Evolutionary conservation across 805 yeast species (phyloP).

Genomic region (Zygosaccharomyces lentus): DNA sequence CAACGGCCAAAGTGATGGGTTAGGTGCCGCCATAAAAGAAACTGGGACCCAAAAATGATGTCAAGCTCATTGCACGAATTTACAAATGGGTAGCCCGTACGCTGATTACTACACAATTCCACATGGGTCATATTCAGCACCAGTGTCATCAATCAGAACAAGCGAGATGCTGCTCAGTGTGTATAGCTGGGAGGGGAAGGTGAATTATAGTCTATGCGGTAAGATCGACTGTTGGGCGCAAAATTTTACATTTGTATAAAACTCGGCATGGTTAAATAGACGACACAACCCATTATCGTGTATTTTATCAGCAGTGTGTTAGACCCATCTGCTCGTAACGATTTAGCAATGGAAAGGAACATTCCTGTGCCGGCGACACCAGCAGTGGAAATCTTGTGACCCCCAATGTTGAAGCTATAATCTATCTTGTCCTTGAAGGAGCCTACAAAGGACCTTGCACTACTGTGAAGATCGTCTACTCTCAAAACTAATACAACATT

Average conservation of each 20-base stretch:
- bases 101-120: no score
- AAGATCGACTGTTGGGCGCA: no score
- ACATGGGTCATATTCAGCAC: no score
- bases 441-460: background rate
- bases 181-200: no score
- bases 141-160: no score
- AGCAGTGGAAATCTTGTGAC: constrained; percentile 46
- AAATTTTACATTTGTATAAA: no score
- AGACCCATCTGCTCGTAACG: constrained; percentile 49
- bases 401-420: constrained; percentile 38
- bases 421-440: background rate
- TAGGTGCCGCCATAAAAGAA: constrained; percentile 51
- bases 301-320: constrained; percentile 50
- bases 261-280: constrained; percentile 50
- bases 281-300: constrained; percentile 46
- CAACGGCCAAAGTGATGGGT: constrained; percentile 46
- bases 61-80: constrained; percentile 55
- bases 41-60: constrained; percentile 45
- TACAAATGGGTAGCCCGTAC: no score
- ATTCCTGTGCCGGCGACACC: constrained; percentile 73
- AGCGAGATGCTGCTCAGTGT: no score
- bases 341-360: constrained; percentile 50
- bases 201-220: no score
- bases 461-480: background rate
- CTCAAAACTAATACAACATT: constrained; percentile 1